Evolutionary conservation across 1,284 basidiomycete species (phyloP), one percentile per base, ranked within the genome.

Genomic region (Cryptococcus wingfieldii): DNA sequence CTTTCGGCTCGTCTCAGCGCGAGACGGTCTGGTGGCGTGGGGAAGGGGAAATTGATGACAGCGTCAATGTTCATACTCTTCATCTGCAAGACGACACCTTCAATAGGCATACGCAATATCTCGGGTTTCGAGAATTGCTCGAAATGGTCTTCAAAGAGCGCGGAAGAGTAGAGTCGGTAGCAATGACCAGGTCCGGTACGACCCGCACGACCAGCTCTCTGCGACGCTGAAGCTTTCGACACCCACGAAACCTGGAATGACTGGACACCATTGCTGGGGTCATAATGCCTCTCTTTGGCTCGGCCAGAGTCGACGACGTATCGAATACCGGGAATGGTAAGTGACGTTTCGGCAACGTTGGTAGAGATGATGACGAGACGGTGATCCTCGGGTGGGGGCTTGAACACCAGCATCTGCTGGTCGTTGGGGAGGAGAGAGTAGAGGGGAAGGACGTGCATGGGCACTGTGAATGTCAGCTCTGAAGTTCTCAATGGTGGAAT

Each of bases 41-140:
- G 96, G 79, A 98, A 98, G 10, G 96, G 96, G 74, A 99, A 99
- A 77, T 98, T 97, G 66, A 90, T 82, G 23, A 98, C 92, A 0
- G 90, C 83, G 69, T 98, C 94, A 59, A 99, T 94, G 71, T 97
- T 92, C 94, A 99, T 98, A 72, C 86, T 87, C 81, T 99, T 98
- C 96, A 99, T 98, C 77, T 97, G 92, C 38, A 98, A 81, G 12
- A 98, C 91, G 25, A 98, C 86, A 0, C 94, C 94, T 68, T 98
- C 96, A 66, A 98, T 95, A 0, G 96, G 95, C 79, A 91, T 94
- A 28, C 95, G 87, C 45, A 94, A 81, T 60, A 98, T 96, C 75
- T 99, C 96, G 2, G 96, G 95, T 58, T 85, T 79, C 0, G 90
- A 83, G 75, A 96, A 96, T 56, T 85, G 78, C 28, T 87, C 84